phyloP scores from a whole-genome alignment of 768 basidiomycete genomes.

The Daedaleopsis sinensis region DNA sequence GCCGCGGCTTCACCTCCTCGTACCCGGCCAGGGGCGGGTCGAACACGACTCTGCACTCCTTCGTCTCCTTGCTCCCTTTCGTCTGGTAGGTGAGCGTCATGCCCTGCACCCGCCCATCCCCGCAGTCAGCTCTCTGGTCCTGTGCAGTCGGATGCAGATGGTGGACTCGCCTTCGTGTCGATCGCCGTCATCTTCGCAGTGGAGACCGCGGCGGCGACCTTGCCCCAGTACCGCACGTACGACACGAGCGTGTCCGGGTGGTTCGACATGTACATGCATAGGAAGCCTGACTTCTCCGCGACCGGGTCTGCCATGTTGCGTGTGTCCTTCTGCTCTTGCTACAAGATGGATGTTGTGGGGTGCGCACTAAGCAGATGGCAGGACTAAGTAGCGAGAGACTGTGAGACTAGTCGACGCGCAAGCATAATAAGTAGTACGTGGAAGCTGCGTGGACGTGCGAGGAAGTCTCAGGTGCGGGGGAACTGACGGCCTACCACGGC shows the following conservation, averaged over 20 bases:
- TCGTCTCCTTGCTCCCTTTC: slow-evolving; percentile 46
- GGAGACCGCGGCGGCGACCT: slow-evolving; percentile 53
- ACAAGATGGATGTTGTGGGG: no score
- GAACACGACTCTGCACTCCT: slow-evolving; percentile 58
- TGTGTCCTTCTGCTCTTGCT: no score
- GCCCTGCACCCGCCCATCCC: slow-evolving; percentile 42
- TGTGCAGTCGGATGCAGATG: neutral
- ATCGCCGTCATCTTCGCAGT: slow-evolving; percentile 76
- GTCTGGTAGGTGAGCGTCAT: slow-evolving; percentile 72
- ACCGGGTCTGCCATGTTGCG: slow-evolving; percentile 54
- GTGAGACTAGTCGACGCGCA: no score
- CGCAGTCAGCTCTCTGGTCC: neutral
- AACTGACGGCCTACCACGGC: no score
- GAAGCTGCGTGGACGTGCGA: no score
- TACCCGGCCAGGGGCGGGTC: slow-evolving; percentile 76
- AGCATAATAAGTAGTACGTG: no score
- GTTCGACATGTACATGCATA: slow-evolving; percentile 83
- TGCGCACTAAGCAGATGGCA: no score
- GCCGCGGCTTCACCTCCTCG: slow-evolving; percentile 80
- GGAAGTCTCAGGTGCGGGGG: no score
- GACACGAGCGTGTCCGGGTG: slow-evolving; percentile 86
- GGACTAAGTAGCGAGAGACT: no score
- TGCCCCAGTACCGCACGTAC: slow-evolving; percentile 78
- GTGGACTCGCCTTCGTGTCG: slow-evolving; percentile 56
- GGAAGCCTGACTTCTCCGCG: slow-evolving; percentile 72